Evolutionary conservation across 768 basidiomycete species (phyloP).

Genomic region (Hemileccinum impolitum): DNA sequence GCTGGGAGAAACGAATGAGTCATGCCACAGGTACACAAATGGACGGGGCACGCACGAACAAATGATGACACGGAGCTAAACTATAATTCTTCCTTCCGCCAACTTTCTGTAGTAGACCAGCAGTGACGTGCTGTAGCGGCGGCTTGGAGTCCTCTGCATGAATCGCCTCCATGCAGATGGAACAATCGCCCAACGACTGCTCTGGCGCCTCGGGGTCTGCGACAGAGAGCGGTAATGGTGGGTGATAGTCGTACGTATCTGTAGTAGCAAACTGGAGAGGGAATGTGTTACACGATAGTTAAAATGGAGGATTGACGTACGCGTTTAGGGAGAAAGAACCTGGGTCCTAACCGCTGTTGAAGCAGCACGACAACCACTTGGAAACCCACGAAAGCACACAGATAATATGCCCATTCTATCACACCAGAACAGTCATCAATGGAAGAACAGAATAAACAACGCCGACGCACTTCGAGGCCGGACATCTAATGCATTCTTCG

Average conservation of each 20-base stretch:
- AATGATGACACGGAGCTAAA: conserved; percentile 83
- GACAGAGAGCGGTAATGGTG: conserved; percentile 52
- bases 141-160: conserved; percentile 44
- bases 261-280: conserved; percentile 49
- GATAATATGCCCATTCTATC: conserved; percentile 61
- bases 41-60: conserved; percentile 58
- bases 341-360: conserved; percentile 74
- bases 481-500: conserved; percentile 82
- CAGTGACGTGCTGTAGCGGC: conserved; percentile 31
- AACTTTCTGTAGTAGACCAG: conserved; percentile 37
- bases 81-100: conserved; percentile 66
- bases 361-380: conserved; percentile 63
- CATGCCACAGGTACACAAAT: background rate
- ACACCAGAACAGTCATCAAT: conserved; percentile 1
- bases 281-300: background rate
- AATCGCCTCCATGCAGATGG: conserved; percentile 93
- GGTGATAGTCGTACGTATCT: conserved; percentile 83
- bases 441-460: background rate
- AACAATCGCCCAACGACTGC: conserved; percentile 79
- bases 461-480: conserved; percentile 60
- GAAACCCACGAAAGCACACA: conserved; percentile 56
- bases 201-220: conserved; percentile 74
- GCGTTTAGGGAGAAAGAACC: conserved; percentile 76
- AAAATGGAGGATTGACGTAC: conserved; percentile 38
- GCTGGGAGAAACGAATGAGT: conserved; percentile 38